These are phyloP conservation scores for Torulaspora gathmanii DNA, from an alignment of 805 yeast species.

Conservation along the genomic window DNA sequence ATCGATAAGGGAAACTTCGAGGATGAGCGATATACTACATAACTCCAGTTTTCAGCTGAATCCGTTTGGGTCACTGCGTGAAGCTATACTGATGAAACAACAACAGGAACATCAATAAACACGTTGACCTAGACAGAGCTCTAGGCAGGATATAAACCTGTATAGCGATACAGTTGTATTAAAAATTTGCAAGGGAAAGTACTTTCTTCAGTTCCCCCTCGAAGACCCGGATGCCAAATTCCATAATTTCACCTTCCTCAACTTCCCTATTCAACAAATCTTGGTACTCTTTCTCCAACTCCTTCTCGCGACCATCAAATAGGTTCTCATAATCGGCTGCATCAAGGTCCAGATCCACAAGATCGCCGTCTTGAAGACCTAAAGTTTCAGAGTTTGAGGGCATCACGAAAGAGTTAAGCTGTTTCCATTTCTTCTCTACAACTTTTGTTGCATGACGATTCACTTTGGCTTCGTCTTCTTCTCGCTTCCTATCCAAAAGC, in stretches of 20 bases:
- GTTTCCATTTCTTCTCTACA: conserved; percentile 41
- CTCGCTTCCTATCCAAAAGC: conserved; percentile 24
- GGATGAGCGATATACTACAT: conserved; percentile 55
- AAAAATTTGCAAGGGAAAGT: conserved; percentile 5
- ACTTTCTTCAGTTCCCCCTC: conserved; percentile 10
- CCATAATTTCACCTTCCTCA: conserved; percentile 27
- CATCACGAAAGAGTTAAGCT: conserved; percentile 42
- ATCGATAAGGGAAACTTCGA: conserved; percentile 51
- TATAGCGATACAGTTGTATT: conserved; percentile 1
- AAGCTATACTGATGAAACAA: conserved; percentile 41
- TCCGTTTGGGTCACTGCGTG: conserved; percentile 63
- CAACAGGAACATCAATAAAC: not conserved
- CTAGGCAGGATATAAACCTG: not conserved
- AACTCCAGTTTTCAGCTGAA: conserved; percentile 51
- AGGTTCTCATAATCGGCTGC: conserved; percentile 27
- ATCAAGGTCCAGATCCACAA: conserved; percentile 40
- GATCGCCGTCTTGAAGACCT: conserved; percentile 47
- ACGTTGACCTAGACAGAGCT: not conserved
- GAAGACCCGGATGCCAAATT: conserved; percentile 26
- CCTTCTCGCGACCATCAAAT: conserved; percentile 24
- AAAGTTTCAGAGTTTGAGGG: conserved; percentile 42
- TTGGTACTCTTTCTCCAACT: conserved; percentile 32
- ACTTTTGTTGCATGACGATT: conserved; percentile 26
- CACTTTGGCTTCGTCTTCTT: conserved; percentile 20
- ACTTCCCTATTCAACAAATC: conserved; percentile 21